Base-by-base conservation (phyloP, 306 rosid genomes). In the Arachis stenosperma region DNA sequence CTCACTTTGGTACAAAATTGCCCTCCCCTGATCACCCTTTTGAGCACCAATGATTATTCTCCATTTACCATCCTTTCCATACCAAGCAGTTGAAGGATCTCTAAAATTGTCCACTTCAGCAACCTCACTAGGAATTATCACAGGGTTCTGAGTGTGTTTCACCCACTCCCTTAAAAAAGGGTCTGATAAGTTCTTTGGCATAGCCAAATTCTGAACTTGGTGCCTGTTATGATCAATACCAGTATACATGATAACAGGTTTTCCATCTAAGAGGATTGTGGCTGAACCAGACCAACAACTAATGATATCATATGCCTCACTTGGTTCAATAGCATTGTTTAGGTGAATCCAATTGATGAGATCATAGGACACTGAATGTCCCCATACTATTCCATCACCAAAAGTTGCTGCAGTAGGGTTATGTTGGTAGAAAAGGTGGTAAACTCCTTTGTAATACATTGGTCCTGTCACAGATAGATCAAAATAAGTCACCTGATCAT, bases 51-150 rank as follows among this genome's bases (percentile, higher is more conserved):
- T 14, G 7, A 85, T 33, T 36, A 80, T 68, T 36, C 86, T 77
- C 86, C 86, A 85, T 57, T 70, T 50, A 41, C 67, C 48, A 56
- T 82, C 83, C 2, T 58, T 74, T 62, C 85, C 86, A 10, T 73
- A 63, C 89, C 89, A 85, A 74, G 85, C 89, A 71, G 86, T 85
- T 15, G 86, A 77, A 6, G 89, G 89, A 77, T 85, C 89, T 76
- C 89, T 77, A n/a, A 85, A 85, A 69, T 79, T 72, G 42, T 12
- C 12, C 30, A 70, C 74, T 6, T 78, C 86, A 65, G 59, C 86
- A 61, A 51, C 76, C 5, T 69, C 81, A 3, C 70, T 72, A n/a
- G 87, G 81, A 40, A 76, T 57, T 52, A 85, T 67, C 2, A 82
- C 63, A 36, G 89, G 87, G 11, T 85, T 82, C 4, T 60, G 70